Percentiles rank a stretch among this genome's conserved stretches.
These are phyloP conservation scores for Termitomyces sp. DNA, from an alignment of 768 basidiomycete species.

Conservation along the genomic window DNA sequence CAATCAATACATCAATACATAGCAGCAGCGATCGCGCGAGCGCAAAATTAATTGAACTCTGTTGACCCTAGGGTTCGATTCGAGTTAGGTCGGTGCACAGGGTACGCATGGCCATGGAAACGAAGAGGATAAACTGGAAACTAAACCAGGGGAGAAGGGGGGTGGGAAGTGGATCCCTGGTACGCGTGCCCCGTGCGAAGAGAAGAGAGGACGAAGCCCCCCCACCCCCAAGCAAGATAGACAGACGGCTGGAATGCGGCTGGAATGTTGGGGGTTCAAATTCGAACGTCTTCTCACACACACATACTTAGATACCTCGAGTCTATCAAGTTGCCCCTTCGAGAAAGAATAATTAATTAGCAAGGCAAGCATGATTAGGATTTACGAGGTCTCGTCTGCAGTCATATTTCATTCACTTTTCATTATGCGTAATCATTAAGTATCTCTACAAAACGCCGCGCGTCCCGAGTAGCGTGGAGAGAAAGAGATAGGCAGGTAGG, in stretches of 20 bases:
- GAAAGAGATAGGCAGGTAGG: not conserved
- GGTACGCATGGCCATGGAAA: not conserved
- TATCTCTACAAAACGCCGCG: slow-evolving; percentile 7
- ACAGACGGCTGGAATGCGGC: not conserved
- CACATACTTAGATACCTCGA: not conserved
- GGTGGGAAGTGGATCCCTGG: not conserved
- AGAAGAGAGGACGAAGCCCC: not conserved
- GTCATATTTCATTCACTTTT: not conserved
- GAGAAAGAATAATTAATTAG: not conserved
- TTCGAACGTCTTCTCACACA: not conserved
- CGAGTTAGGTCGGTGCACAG: not conserved
- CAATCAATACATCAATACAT: no score
- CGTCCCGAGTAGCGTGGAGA: slow-evolving; percentile 1
- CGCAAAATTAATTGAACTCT: not conserved
- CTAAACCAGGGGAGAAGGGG: not conserved
- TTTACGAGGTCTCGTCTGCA: not conserved
- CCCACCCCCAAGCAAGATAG: no score
- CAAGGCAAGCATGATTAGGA: no score
- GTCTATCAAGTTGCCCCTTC: not conserved
- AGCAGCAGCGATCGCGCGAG: not conserved
- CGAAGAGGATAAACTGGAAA: slow-evolving; percentile 5
- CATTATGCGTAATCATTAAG: slow-evolving; percentile 15
- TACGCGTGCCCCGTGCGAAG: not conserved
- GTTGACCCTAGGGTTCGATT: not conserved
- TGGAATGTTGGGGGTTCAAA: not conserved